Conservation (phyloP, 352 stramenopile genomes). For the Pythium vanterpoolii region DNA sequence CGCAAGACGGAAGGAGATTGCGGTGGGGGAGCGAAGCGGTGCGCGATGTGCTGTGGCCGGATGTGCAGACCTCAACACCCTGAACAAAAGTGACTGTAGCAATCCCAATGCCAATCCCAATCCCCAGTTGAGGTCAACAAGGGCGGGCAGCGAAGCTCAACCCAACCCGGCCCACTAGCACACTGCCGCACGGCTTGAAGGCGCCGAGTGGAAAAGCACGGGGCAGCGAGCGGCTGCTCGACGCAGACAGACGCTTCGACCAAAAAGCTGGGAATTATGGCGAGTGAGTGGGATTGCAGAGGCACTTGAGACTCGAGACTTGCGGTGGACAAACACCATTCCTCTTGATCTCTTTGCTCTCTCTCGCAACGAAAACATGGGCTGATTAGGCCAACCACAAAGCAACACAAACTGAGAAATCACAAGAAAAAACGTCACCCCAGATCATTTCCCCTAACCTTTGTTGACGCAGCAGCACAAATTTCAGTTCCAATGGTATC, state of each 20-base stretch:
- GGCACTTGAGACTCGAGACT: neutral
- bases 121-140: neutral
- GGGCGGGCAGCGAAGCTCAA: neutral
- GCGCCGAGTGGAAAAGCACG: slow-evolving; percentile 8
- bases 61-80: too few relatives aligned
- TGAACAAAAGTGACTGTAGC: too few relatives aligned
- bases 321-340: neutral
- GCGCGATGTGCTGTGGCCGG: neutral
- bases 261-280: slow-evolving; percentile 8
- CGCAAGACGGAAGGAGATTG: neutral
- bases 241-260: slow-evolving; percentile 12
- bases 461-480: neutral
- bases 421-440: neutral
- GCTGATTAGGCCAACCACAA: too few relatives aligned
- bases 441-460: neutral
- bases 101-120: slow-evolving; percentile 2
- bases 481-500: neutral
- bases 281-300: slow-evolving; percentile 15
- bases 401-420: neutral
- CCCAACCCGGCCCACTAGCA: too few relatives aligned
- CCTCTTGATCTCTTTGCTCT: neutral
- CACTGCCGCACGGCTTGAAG: slow-evolving; percentile 12
- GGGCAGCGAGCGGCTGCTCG: slow-evolving; percentile 3
- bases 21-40: slow-evolving; percentile 1
- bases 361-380: neutral